Evolutionary conservation across 768 basidiomycete genomes (phyloP).

Genomic region (Phanerodontia chrysosporium): DNA sequence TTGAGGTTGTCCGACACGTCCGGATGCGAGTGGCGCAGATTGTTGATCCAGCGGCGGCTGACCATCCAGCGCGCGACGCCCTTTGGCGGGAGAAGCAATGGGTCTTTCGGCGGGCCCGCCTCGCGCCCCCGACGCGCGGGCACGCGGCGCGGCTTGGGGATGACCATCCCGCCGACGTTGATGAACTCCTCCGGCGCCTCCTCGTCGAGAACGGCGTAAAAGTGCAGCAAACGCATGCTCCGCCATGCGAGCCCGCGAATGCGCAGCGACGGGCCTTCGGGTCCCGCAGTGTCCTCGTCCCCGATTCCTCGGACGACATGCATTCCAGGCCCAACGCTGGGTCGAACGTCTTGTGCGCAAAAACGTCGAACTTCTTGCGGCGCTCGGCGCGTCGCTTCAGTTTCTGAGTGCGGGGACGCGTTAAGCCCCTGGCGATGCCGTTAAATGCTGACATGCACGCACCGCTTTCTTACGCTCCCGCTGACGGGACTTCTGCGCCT

Average conservation of each 20-base stretch:
- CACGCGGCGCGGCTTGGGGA: constrained; percentile 48
- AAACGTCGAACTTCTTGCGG: constrained; percentile 46
- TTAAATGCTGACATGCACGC: constrained; percentile 22
- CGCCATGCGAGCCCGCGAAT: constrained; percentile 66
- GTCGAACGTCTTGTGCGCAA: constrained; percentile 64
- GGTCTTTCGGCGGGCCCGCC: constrained; percentile 53
- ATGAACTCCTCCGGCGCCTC: constrained; percentile 38
- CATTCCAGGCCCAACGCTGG: constrained; percentile 69
- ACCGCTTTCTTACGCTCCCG: constrained; percentile 60
- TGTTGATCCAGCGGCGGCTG: constrained; percentile 57
- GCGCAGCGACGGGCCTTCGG: constrained; percentile 36
- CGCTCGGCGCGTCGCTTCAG: constrained; percentile 59
- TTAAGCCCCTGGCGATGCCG: neutral
- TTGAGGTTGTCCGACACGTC: constrained; percentile 43
- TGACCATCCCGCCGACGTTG: constrained; percentile 35
- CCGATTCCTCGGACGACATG: constrained; percentile 81
- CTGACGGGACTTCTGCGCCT: constrained; percentile 60
- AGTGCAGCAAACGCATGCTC: constrained; percentile 56
- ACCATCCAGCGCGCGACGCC: constrained; percentile 75
- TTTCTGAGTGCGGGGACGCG: constrained; percentile 45
- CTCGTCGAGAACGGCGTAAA: constrained; percentile 57
- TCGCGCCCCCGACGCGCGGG: constrained; percentile 51
- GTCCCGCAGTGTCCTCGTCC: constrained; percentile 37
- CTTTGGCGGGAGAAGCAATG: constrained; percentile 53
- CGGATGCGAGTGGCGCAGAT: constrained; percentile 37